Evolutionary conservation across 306 rosid species (phyloP), one percentile per base, ranked within the genome.

Genomic region (Trifolium pratense): DNA sequence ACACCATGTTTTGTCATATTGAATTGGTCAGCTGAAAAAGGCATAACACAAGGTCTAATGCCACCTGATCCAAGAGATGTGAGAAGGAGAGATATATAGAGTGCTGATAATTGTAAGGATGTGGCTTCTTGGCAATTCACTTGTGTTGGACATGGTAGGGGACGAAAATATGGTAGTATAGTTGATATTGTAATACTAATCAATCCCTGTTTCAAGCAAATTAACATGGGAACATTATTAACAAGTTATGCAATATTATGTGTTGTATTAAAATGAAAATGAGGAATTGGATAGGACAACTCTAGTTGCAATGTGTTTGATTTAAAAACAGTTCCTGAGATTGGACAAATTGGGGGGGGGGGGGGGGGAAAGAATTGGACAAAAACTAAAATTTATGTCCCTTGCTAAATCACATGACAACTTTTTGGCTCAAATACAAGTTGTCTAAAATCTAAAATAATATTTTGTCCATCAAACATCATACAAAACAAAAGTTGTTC

Each of bases 1-100:
- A 87, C 80, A 0, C 87, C 87, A 9, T 36, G 46, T 76, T 81
- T 87, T 55, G 84, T 26, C 96, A 86, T 92, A 61, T 92, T 87
- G 26, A 92, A 73, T 77, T 92, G 98, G 84, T 90, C 95, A 1
- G 92, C 97, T 4, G 95, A 90, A 45, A 92, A 90, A 17, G 95
- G 84, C 1, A 92, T 90, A 3, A 92, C 92, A 62, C 97, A 90
- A 0, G 97, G 98, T 58, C 86, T 83, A 3, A 90, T 83, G 43
- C 97, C 95, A 9, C 97, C 98, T 1, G 91, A 62, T 21, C 97
- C 98, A 0, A 92, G 46, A 7, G 97, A 85, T 59, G 95, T 92
- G 60, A 90, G 95, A 58, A 92, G 87, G 14, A 90, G 90, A 20
- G 84, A 80, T 2, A 78, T 13, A 69, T 90, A 92, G 21, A 90